Conservation (phyloP, 768 basidiomycete genomes). For the Russula vinacea region DNA sequence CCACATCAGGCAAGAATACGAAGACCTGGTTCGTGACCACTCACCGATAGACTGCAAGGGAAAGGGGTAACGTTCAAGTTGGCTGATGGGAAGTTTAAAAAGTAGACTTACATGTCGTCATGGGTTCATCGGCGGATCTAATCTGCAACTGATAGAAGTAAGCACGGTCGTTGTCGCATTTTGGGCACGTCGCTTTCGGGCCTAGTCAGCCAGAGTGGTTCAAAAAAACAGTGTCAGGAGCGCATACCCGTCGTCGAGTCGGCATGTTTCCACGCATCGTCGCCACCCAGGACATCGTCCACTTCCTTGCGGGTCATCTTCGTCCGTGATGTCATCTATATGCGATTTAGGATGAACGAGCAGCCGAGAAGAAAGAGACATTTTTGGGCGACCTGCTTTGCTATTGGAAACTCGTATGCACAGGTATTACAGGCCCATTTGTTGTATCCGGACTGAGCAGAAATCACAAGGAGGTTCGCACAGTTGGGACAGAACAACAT, state of each 20-base stretch:
- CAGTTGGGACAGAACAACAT: slow-evolving; percentile 98
- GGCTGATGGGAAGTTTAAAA: background rate
- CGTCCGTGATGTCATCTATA: slow-evolving; percentile 89
- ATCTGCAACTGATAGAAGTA: slow-evolving; percentile 98
- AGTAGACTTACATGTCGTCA: slow-evolving; percentile 56
- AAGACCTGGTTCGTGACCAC: background rate
- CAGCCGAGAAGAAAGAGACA: slow-evolving; percentile 23
- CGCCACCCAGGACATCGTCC: slow-evolving; percentile 94
- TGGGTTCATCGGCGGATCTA: slow-evolving; percentile 87
- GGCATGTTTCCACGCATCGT: slow-evolving; percentile 91
- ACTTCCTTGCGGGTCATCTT: slow-evolving; percentile 84
- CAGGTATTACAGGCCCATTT: slow-evolving; percentile 94
- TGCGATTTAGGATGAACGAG: background rate
- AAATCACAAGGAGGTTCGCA: slow-evolving; percentile 80
- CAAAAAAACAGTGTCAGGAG: background rate
- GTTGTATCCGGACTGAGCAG: slow-evolving; percentile 74
- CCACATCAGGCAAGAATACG: background rate
- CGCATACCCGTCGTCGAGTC: slow-evolving; percentile 73
- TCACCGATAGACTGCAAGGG: slow-evolving; percentile 52
- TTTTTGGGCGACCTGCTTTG: slow-evolving; percentile 58
- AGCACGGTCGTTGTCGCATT: slow-evolving; percentile 82
- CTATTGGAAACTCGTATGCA: slow-evolving; percentile 92
- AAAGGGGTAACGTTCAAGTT: background rate
- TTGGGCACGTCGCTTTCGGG: slow-evolving; percentile 49
- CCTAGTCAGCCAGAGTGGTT: background rate